Evolutionary conservation across 2,329 filamentous ascomycete genomes (phyloP).

Genomic region (Mycosphaerella sp.): DNA sequence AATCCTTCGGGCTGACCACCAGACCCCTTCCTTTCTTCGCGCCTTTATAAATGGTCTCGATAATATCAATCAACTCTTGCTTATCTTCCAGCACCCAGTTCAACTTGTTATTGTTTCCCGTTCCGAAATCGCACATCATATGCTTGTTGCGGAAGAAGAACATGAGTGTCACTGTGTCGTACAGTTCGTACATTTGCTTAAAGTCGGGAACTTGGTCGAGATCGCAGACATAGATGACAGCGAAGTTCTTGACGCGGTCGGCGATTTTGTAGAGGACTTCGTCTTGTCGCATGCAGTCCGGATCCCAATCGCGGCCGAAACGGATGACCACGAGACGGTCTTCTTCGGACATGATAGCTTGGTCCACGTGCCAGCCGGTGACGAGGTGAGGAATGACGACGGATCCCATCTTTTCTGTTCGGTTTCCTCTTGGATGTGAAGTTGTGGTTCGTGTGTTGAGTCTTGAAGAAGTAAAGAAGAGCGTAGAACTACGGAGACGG

Average conservation of each 20-base stretch:
- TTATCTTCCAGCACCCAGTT: conserved; percentile 97
- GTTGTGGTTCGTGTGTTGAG: neutral
- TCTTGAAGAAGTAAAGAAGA: neutral
- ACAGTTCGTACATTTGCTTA: conserved; percentile 79
- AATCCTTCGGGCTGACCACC: conserved; percentile 90
- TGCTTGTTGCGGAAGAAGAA: conserved; percentile 98
- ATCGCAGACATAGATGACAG: conserved; percentile 89
- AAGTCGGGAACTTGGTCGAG: conserved; percentile 87
- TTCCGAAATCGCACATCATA: conserved; percentile 98
- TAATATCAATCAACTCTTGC: conserved; percentile 96
- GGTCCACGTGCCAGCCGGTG: conserved; percentile 96
- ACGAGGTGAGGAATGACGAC: conserved; percentile 86
- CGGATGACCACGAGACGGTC: conserved; percentile 90
- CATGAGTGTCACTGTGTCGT: conserved; percentile 92
- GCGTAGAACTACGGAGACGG: neutral
- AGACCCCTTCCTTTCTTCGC: conserved; percentile 96
- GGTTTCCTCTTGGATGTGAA: neutral
- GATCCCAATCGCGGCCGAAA: conserved; percentile 81
- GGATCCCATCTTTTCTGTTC: conserved; percentile 57
- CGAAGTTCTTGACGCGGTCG: conserved; percentile 88
- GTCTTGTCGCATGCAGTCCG: conserved; percentile 76
- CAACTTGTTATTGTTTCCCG: conserved; percentile 97
- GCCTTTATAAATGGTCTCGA: conserved; percentile 97
- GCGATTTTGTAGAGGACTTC: conserved; percentile 94
- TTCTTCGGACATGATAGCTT: conserved; percentile 85